Conservation (phyloP, 2,329 filamentous ascomycete species). For the Fusarium miscanthi region DNA sequence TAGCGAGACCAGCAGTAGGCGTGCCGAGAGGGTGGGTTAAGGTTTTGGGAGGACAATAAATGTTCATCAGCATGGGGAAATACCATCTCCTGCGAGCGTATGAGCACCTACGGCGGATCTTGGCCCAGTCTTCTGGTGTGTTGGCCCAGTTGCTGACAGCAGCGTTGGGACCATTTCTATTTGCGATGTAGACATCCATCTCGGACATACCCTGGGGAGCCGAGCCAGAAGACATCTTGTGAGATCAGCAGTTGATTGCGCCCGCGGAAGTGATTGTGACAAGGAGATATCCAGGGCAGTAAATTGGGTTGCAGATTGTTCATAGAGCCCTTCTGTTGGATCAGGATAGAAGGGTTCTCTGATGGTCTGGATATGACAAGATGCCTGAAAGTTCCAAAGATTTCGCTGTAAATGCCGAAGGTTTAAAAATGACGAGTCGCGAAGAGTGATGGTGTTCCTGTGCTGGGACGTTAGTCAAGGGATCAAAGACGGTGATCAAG, state of each 20-base stretch:
- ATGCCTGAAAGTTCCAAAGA: too few species aligned
- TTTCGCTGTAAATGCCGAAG: too few species aligned
- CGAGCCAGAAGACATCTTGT: neutral
- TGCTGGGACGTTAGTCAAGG: rapidly evolving
- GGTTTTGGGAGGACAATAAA: rapidly evolving
- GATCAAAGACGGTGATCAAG: neutral
- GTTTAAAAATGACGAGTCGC: too few species aligned
- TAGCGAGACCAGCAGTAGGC: rapidly evolving
- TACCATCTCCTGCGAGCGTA: neutral
- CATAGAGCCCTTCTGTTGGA: too few species aligned
- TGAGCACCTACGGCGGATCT: rapidly evolving
- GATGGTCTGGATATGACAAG: too few species aligned
- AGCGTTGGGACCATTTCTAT: rapidly evolving
- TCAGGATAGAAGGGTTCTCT: too few species aligned
- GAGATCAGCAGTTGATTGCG: neutral
- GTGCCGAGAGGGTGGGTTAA: rapidly evolving
- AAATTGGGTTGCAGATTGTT: too few species aligned
- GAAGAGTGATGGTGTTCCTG: too few species aligned
- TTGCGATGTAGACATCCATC: neutral
- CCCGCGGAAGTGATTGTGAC: too few species aligned
- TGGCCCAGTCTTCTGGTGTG: rapidly evolving
- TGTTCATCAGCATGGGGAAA: neutral
- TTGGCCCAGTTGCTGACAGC: rapidly evolving
- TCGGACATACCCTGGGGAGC: neutral
- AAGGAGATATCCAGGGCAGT: too few species aligned